Conservation (phyloP, 768 basidiomycete genomes). For the Agrocybe pediades region DNA sequence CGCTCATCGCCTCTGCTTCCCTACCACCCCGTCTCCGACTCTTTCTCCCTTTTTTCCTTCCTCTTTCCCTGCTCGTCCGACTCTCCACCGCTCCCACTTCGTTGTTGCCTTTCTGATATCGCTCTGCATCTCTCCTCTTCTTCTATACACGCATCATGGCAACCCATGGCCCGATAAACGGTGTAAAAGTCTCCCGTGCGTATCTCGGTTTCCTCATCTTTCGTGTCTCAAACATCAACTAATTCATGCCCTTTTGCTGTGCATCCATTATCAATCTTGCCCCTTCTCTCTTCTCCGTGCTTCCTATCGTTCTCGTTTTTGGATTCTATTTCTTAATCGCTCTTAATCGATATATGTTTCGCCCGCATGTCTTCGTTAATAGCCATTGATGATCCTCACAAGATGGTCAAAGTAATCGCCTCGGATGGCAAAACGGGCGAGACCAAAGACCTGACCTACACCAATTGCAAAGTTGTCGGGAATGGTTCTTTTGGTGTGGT, state of each 20-base stretch:
- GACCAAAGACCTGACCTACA: constrained; percentile 87
- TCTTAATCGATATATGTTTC: constrained; percentile 34
- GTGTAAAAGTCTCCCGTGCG: constrained; percentile 85
- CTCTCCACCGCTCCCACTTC: constrained; percentile 7
- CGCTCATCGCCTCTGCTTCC: constrained; percentile 12
- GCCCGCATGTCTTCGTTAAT: constrained; percentile 21
- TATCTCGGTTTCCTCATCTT: constrained; percentile 23
- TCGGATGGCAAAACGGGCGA: constrained; percentile 94
- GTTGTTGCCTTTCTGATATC: constrained; percentile 9
- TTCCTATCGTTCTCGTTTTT: not conserved
- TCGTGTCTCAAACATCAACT: constrained; percentile 29
- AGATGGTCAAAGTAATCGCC: constrained; percentile 93
- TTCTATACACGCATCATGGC: constrained; percentile 48
- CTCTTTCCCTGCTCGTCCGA: constrained; percentile 6
- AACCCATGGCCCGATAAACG: constrained; percentile 82
- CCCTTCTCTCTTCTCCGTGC: constrained; percentile 12
- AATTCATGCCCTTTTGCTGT: constrained; percentile 16
- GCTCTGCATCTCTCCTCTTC: constrained; percentile 16
- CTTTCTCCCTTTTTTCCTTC: constrained; percentile 4
- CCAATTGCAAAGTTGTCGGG: constrained; percentile 97
- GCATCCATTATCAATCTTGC: constrained; percentile 10
- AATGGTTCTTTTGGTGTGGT: constrained; percentile 99
- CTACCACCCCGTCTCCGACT: constrained; percentile 10
- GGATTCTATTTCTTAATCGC: constrained; percentile 27
- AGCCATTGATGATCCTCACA: constrained; percentile 96